phyloP scores from a whole-genome alignment of 2,329 filamentous ascomycete species.

The Paraphoma chrysanthemicola region DNA sequence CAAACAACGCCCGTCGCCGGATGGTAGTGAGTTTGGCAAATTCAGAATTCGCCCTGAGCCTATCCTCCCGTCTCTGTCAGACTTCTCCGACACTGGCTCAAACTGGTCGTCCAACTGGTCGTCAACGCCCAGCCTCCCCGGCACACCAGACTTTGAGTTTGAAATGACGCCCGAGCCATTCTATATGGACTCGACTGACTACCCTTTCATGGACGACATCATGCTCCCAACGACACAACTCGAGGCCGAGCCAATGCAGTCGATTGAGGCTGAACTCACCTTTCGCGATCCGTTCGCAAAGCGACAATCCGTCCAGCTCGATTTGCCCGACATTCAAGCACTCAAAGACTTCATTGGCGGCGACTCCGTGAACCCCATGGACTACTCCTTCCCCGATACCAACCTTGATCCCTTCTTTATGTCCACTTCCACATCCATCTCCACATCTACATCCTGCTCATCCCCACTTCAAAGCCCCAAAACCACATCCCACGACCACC shows the following conservation, averaged over 20 bases:
- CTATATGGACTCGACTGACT: slow-evolving; percentile 28
- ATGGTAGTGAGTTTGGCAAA: slow-evolving; percentile 37
- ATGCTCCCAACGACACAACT: slow-evolving; percentile 19
- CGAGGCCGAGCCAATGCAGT: slow-evolving; percentile 22
- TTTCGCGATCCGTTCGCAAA: slow-evolving; percentile 39
- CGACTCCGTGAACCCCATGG: slow-evolving; percentile 29
- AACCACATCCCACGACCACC: slow-evolving; percentile 15
- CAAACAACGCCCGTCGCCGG: slow-evolving; percentile 38
- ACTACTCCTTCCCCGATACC: slow-evolving; percentile 25
- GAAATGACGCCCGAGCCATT: slow-evolving; percentile 37
- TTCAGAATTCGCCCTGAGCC: slow-evolving; percentile 34
- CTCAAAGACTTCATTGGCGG: slow-evolving; percentile 35
- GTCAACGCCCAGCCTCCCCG: slow-evolving; percentile 32
- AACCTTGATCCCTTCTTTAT: slow-evolving; percentile 17
- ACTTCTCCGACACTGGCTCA: slow-evolving; percentile 19
- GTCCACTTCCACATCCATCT: background rate
- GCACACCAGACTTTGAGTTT: slow-evolving; percentile 34
- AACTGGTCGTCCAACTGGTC: slow-evolving; percentile 35
- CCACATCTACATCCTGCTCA: slow-evolving; percentile 1
- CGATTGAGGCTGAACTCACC: slow-evolving; percentile 28
- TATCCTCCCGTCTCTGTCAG: slow-evolving; percentile 20
- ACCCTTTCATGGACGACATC: slow-evolving; percentile 32
- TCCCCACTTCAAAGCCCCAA: slow-evolving; percentile 30
- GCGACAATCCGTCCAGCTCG: slow-evolving; percentile 31
- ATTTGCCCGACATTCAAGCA: slow-evolving; percentile 32